Percentiles rank a stretch among this genome's conserved stretches.
These are phyloP conservation scores for Mucuna pruriens DNA, from an alignment of 306 rosid species.

Conservation along the genomic window DNA sequence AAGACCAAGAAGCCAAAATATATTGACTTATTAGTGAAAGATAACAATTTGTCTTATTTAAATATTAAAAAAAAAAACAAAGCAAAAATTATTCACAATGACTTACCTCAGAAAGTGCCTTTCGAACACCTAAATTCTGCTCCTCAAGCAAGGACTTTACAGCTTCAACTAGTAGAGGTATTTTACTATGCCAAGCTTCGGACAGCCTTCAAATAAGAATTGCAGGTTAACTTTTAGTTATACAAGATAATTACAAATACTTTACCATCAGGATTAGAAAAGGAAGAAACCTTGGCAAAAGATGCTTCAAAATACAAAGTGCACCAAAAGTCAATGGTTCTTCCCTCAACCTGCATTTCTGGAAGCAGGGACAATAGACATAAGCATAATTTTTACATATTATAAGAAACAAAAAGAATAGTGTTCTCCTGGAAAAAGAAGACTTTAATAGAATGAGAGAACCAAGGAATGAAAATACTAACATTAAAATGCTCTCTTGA, in stretches of 20 bases:
- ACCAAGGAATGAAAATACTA: slow-evolving; percentile 5
- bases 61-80: not conserved
- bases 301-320: slow-evolving; percentile 88
- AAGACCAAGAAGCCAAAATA: slow-evolving; percentile 21
- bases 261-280: slow-evolving; percentile 25
- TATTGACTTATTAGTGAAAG: not conserved
- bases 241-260: slow-evolving; percentile 35
- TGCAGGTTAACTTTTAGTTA: slow-evolving; percentile 41
- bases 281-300: slow-evolving; percentile 79
- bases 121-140: slow-evolving; percentile 73
- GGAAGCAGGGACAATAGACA: slow-evolving; percentile 34
- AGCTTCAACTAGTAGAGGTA: slow-evolving; percentile 77
- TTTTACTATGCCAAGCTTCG: slow-evolving; percentile 91
- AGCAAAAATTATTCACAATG: slow-evolving; percentile 14
- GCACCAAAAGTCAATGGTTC: slow-evolving; percentile 82
- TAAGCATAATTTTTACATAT: not conserved
- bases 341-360: slow-evolving; percentile 95
- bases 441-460: not conserved
- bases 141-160: slow-evolving; percentile 84
- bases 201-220: slow-evolving; percentile 65
- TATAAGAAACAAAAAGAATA: slow-evolving; percentile 18
- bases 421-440: not conserved
- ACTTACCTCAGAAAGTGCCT: slow-evolving; percentile 86
- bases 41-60: slow-evolving; percentile 1
- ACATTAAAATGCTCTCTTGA: slow-evolving; percentile 11